Evolutionary conservation across 352 stramenopile genomes (phyloP).

Genomic region (Pythium aquatile): DNA sequence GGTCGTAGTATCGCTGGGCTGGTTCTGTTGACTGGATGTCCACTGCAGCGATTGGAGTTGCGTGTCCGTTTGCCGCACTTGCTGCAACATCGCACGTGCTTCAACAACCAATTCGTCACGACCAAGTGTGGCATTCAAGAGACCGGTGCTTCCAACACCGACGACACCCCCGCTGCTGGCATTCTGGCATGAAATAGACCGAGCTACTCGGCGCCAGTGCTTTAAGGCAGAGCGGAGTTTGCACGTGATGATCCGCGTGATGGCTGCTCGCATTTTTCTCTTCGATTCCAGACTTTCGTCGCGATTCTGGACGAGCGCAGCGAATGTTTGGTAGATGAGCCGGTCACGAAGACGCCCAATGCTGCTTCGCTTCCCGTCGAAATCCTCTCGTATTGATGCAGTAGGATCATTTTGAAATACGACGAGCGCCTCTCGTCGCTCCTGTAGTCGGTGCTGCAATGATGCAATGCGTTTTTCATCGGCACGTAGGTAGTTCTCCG

Average conservation of each 20-base stretch:
- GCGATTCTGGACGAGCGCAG: conserved; percentile 47
- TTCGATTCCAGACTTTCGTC: conserved; percentile 30
- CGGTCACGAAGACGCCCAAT: conserved; percentile 44
- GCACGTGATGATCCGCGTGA: conserved; percentile 31
- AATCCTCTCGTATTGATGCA: conserved; percentile 15
- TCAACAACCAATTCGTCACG: conserved; percentile 52
- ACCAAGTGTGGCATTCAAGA: conserved; percentile 48
- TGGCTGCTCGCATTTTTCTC: conserved; percentile 39
- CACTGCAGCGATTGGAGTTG: conserved; percentile 39
- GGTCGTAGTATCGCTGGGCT: background rate
- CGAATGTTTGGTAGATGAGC: conserved; percentile 47
- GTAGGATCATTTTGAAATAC: conserved; percentile 47
- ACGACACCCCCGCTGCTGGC: conserved; percentile 8
- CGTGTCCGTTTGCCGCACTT: conserved; percentile 41
- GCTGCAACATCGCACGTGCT: conserved; percentile 38
- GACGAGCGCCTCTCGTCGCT: conserved; percentile 42
- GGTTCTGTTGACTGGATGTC: conserved; percentile 36
- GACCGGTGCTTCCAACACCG: conserved; percentile 45
- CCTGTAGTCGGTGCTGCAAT: conserved; percentile 35
- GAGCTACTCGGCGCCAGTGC: conserved; percentile 33
- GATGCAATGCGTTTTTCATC: conserved; percentile 42
- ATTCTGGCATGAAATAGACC: conserved; percentile 9
- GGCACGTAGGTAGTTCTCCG: conserved; percentile 70
- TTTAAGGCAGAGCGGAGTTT: conserved; percentile 28
- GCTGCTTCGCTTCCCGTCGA: conserved; percentile 9